Evolutionary conservation across 2,329 filamentous ascomycete genomes (phyloP), one percentile per base, ranked within the genome.

Genomic region (Pleoardoris graminearum): DNA sequence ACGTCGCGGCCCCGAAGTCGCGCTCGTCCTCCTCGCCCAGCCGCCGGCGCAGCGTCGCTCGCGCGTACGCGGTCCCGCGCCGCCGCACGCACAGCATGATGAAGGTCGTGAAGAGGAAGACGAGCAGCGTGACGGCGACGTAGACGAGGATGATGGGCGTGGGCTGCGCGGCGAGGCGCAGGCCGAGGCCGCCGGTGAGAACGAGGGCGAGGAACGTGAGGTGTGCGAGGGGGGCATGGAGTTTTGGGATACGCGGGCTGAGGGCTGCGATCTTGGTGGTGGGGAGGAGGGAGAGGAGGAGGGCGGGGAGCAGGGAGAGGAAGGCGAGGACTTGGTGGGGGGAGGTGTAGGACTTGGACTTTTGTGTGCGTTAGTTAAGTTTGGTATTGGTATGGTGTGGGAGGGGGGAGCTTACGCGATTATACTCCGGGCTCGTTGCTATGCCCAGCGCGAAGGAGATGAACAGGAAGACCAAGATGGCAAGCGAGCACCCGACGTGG

Each of bases 281-380:
- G 4, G 68, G 68, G 14, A 61, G 43, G 16, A 73, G 51, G 3
- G 39, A 41, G 32, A 78, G 42, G 37, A 69, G 50, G 12, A 69
- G 50, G 42, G 70, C 59, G 4, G 68, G 68, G n/a, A 61, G 41
- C n/a, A 73, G 52, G 3, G 39, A 41, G 33, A 78, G 41, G 37
- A 80, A 71, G 21, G 78, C 78, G 48, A 79, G 51, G 57, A 80
- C 72, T 55, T 81, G 79, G 62, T 81, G 79, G 3, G 74, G 63
- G 7, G 77, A 72, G 54, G 59, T 71, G 69, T 75, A 79, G 50
- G 62, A 48, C 51, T 74, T 75, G 35, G 75, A 77, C 70, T 78
- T 58, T 35, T 30, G 21, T 11, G 10, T 2, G 60, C 51, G 60
- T 59, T 41, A 54, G 56, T 58, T 17, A 1, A 21, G 54, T 49